Evolutionary conservation across 306 rosid species (phyloP).

Genomic region (Fragaria iinumae): DNA sequence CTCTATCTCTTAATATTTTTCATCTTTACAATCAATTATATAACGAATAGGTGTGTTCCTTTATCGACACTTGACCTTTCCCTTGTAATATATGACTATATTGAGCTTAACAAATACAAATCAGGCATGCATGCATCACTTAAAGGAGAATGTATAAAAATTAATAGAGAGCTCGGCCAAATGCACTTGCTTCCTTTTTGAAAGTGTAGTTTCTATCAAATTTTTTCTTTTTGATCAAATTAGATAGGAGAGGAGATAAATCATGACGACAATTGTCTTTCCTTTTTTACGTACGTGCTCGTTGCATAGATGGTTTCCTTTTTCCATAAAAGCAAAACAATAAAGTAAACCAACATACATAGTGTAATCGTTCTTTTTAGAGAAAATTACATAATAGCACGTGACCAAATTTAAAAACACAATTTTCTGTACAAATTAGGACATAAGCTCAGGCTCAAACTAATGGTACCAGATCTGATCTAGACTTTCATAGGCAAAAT

Average conservation of each 20-base stretch:
- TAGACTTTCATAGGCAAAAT: no score
- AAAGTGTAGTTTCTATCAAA: neutral
- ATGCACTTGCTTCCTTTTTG: neutral
- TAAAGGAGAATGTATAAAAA: neutral
- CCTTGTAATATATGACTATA: neutral
- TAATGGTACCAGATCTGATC: no score
- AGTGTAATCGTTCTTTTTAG: no score
- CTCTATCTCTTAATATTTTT: neutral
- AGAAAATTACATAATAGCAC: no score
- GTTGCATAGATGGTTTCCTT: neutral
- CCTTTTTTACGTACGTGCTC: neutral
- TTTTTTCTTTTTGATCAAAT: neutral
- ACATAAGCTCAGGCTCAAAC: no score
- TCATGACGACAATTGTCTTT: neutral
- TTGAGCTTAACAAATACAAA: neutral
- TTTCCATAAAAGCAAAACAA: neutral
- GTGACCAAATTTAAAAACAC: no score
- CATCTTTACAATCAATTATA: neutral
- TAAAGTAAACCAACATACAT: neutral
- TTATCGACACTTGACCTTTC: neutral
- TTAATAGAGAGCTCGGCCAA: neutral
- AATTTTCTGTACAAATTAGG: no score
- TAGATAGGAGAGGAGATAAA: neutral
- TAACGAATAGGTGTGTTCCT: neutral
- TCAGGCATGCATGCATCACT: neutral